Evolutionary conservation across 805 yeast genomes (phyloP), one percentile per base, ranked within the genome.

Genomic region (Priceomyces carsonii): DNA sequence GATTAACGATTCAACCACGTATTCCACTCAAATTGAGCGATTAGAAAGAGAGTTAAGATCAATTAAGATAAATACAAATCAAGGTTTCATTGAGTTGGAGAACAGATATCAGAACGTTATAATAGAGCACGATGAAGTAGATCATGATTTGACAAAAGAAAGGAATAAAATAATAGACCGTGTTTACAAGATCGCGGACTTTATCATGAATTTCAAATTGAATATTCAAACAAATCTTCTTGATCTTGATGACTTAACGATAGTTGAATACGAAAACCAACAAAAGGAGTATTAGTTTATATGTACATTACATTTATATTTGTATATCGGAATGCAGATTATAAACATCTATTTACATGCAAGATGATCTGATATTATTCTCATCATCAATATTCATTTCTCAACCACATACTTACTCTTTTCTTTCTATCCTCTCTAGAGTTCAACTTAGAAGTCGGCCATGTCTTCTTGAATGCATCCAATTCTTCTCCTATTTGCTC

Each of bases 191-290:
- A 70, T 80, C 47, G 76, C 87, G 45, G 80, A 80, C 40, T 68
- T 63, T 38, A 74, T 80, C 15, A 73, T 83, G 32, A 73, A 69
- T 31, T 82, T 86, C 61, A 86, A 86, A 60, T 60, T 80, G 43
- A 77, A 74, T 39, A 72, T 85, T 28, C 91, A 85, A 52, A 69
- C 73, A 14, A 72, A 77, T 34, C 65, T 85, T 30, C 86, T 81
- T 47, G 80, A 73, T 23, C 66, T 79, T 42, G 82, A 79, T 45
- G 62, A 56, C 26, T 56, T 66, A 37, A 71, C 77, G 6, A 34
- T 38, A 14, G 35, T 40, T n/a, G 58, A 55, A 30, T 47, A 37
- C 26, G 56, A 51, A 32, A 42, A 43, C 12, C 51, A 48, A 33
- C 38, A 35, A 29, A 35, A 35, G 20, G 33, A 29, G 21, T 29